Conservation (phyloP, 257 asterid genomes). For the Salvia hispanica region DNA sequence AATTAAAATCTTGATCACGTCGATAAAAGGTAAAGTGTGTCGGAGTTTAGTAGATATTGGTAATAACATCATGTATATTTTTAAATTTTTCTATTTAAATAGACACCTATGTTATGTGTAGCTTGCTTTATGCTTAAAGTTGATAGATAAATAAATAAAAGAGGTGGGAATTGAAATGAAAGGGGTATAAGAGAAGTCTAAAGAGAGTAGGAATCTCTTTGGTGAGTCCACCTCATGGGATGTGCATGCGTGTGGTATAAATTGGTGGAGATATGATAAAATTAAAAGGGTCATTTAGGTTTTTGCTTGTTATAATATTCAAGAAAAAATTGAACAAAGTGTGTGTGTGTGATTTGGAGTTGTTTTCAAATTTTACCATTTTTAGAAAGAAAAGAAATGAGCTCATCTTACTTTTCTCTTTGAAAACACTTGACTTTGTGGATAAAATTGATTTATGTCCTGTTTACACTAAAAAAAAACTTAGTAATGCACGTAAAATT, state of each 20-base stretch:
- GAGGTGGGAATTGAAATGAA: conserved; percentile 1
- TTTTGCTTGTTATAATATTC: too few relatives aligned
- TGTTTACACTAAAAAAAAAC: too few relatives aligned
- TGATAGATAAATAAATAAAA: not conserved
- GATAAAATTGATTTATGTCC: too few relatives aligned
- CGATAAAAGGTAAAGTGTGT: not conserved
- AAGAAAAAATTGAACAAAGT: too few relatives aligned
- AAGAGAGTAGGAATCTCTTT: too few relatives aligned
- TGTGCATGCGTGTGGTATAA: conserved; percentile 28
- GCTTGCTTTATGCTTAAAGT: not conserved
- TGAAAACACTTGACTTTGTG: too few relatives aligned
- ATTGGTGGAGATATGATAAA: conserved; percentile 36
- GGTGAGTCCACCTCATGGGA: too few relatives aligned
- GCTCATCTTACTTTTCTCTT: too few relatives aligned
- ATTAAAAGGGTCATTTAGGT: not conserved
- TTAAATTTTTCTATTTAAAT: not conserved
- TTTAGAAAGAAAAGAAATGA: too few relatives aligned
- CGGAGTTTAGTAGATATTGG: not conserved
- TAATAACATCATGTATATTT: not conserved
- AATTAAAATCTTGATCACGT: not conserved
- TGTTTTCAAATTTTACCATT: too few relatives aligned
- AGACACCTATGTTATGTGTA: not conserved
- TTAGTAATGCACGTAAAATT: too few relatives aligned
- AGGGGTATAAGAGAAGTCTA: not conserved
- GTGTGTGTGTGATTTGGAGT: too few relatives aligned